Conservation (phyloP, 176 grass and related monocot genomes). For the Zoysia pacifica region DNA sequence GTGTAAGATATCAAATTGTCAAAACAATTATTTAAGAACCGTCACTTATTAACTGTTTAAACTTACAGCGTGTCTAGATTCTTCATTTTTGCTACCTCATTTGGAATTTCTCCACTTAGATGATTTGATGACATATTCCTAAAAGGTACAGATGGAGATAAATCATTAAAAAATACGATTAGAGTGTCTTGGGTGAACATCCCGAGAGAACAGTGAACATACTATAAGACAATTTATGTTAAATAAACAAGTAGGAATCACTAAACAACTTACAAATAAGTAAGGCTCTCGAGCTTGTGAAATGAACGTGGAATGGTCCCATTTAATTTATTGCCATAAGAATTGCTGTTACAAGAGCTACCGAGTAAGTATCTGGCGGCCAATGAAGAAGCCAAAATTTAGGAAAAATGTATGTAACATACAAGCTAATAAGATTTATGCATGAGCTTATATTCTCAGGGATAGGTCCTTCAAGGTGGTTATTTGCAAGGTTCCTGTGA, state of each 20-base stretch:
- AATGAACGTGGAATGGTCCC: slow-evolving; percentile 89
- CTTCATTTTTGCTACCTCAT: slow-evolving; percentile 79
- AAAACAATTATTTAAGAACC: slow-evolving; percentile 12
- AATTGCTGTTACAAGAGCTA: slow-evolving; percentile 61
- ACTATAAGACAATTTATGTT: background rate
- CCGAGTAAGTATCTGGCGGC: slow-evolving; percentile 13
- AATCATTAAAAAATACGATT: slow-evolving; percentile 11
- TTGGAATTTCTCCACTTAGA: slow-evolving; percentile 78
- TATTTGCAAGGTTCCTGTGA: slow-evolving; percentile 89
- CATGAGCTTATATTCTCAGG: slow-evolving; percentile 95
- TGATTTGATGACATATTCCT: slow-evolving; percentile 93
- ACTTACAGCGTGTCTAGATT: slow-evolving; percentile 98
- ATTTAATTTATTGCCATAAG: slow-evolving; percentile 80
- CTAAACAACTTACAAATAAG: slow-evolving; percentile 67
- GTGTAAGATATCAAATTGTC: slow-evolving; percentile 27
- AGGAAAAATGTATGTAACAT: slow-evolving; percentile 35
- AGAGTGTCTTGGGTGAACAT: background rate
- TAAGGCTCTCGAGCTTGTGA: slow-evolving; percentile 89
- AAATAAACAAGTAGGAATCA: background rate
- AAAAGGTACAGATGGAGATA: slow-evolving; percentile 25
- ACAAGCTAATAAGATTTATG: slow-evolving; percentile 92
- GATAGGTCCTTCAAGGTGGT: slow-evolving; percentile 77
- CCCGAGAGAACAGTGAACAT: slow-evolving; percentile 12
- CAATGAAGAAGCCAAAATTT: slow-evolving; percentile 12
- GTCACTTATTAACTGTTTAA: background rate